Base-by-base conservation (phyloP, 208 protist genomes). In the Novymonas esmeraldas region DNA sequence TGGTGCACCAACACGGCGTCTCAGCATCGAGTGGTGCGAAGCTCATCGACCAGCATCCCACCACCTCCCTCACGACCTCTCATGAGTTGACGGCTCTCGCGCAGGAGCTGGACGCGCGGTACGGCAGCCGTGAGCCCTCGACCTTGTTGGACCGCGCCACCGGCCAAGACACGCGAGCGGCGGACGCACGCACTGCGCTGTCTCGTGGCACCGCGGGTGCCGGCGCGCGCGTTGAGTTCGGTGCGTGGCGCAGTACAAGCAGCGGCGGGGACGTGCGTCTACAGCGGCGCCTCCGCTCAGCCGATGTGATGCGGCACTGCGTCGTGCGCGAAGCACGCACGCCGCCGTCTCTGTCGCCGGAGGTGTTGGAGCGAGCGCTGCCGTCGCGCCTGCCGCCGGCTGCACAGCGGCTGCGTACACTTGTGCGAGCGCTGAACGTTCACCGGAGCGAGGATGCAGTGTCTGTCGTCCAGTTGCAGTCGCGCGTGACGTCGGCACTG, bases 261-360 rank as follows among this genome's bases (percentile, higher is more conserved):
- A 45, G 14, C 9, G n/a, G 45, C 11, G 56, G 36, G 10, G 46
- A 61, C 24, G 20, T n/a, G 13, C 48, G 39, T 16, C 52, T 72
- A 4, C 41, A 34, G 2, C 26, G 41, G 48, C 59, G 29, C 2
- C 45, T 64, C 11, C 51, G 39, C 4, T 39, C 56, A 3, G 55
- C 33, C 14, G 71, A 82, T 20, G 51, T 73, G 10, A 39, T 68
- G 31, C 50, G 48, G 29, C 78, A 83, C 73, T 76, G 78, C 49
- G 64, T 83, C 16, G 36, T 83, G n/a, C 78, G 78, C 16, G 78
- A 76, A 28, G 73, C 62, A 13, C 63, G 36, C n/a, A 83, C 78
- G 3, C 78, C 78, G 16, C 62, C 66, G 11, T 56, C 39, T 10
- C 50, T 58, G 45, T 73, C 66, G 22, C 55, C 73, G 31, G 67